A percentile compares a stretch with the other conserved stretches of the same genome.
Evolutionary conservation across 129 eudicot genomes (phyloP).

Genomic region (Escallonia rubra): DNA sequence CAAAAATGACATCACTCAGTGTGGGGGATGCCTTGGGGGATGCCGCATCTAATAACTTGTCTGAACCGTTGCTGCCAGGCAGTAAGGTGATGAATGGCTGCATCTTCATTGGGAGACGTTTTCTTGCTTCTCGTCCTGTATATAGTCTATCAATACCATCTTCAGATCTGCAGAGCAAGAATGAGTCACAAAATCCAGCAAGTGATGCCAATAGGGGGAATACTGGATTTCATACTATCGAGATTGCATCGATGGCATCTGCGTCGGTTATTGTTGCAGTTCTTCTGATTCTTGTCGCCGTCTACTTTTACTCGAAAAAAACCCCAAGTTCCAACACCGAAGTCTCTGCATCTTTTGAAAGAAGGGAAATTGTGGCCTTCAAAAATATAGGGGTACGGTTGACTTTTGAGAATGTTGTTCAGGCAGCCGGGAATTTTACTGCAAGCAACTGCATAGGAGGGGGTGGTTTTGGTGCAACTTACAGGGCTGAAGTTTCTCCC

Average conservation of each 20-base stretch:
- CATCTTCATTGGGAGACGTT: conserved; percentile 24
- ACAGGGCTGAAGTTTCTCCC: conserved; percentile 45
- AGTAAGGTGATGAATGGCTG: conserved; percentile 27
- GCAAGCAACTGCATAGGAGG: conserved; percentile 53
- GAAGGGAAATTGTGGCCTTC: conserved; percentile 42
- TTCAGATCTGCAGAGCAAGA: conserved; percentile 13
- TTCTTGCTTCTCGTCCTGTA: conserved; percentile 17
- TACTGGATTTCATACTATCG: conserved; percentile 25
- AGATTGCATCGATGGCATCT: conserved; percentile 22
- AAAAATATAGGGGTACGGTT: conserved; percentile 47
- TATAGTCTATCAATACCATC: conserved; percentile 19
- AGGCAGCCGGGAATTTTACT: conserved; percentile 60
- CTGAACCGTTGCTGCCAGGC: conserved; percentile 27
- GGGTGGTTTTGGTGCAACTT: conserved; percentile 74
- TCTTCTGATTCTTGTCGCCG: conserved; percentile 28
- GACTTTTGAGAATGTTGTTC: conserved; percentile 45
- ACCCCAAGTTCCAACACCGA: conserved; percentile 24
- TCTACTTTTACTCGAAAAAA: conserved; percentile 35
- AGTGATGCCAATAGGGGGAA: conserved; percentile 1
- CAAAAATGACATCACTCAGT: too few relatives aligned
- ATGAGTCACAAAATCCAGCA: not conserved
- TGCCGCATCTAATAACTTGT: conserved; percentile 37
- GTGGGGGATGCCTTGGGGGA: too few relatives aligned
- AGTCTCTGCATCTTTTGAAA: conserved; percentile 25
- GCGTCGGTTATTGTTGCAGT: conserved; percentile 39